Conservation (phyloP, 2,329 filamentous ascomycete species). For the Cercospora berteroae region DNA sequence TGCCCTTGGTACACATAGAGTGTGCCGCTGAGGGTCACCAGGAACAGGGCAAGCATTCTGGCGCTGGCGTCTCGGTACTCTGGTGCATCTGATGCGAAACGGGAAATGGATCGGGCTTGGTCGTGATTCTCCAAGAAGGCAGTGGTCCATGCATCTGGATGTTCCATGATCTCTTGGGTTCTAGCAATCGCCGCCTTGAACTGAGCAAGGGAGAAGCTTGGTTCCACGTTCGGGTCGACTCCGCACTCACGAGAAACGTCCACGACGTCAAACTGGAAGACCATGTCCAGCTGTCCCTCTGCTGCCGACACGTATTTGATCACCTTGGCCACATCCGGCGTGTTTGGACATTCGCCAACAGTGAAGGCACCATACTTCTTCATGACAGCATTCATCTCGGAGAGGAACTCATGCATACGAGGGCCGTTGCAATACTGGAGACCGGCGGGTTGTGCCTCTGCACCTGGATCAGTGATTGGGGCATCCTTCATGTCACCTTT, state of each 20-base stretch:
- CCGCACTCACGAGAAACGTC: conserved; percentile 4
- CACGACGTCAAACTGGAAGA: conserved; percentile 50
- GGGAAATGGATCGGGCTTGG: conserved; percentile 57
- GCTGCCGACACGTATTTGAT: conserved; percentile 48
- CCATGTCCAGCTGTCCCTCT: conserved; percentile 64
- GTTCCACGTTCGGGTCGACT: conserved; percentile 1
- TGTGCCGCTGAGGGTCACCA: conserved; percentile 40
- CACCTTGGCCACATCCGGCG: conserved; percentile 38
- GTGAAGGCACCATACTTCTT: conserved; percentile 52
- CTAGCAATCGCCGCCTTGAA: conserved; percentile 5
- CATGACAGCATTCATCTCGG: conserved; percentile 33
- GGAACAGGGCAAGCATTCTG: conserved; percentile 52
- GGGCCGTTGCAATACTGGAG: conserved; percentile 11
- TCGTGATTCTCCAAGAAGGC: conserved; percentile 66
- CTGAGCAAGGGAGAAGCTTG: conserved; percentile 5
- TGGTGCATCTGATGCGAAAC: conserved; percentile 52
- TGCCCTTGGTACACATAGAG: conserved; percentile 66
- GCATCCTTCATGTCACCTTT: conserved; percentile 47
- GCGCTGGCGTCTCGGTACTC: conserved; percentile 50
- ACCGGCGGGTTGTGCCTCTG: conserved; percentile 8
- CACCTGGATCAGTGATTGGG: conserved; percentile 35
- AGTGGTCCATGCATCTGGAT: conserved; percentile 61
- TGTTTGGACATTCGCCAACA: conserved; percentile 50
- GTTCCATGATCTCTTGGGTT: conserved; percentile 20
- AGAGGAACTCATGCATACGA: conserved; percentile 8